These are phyloP conservation scores for Fraxinus platypoda DNA, from an alignment of 305 asterid species.

Conservation along the genomic window DNA sequence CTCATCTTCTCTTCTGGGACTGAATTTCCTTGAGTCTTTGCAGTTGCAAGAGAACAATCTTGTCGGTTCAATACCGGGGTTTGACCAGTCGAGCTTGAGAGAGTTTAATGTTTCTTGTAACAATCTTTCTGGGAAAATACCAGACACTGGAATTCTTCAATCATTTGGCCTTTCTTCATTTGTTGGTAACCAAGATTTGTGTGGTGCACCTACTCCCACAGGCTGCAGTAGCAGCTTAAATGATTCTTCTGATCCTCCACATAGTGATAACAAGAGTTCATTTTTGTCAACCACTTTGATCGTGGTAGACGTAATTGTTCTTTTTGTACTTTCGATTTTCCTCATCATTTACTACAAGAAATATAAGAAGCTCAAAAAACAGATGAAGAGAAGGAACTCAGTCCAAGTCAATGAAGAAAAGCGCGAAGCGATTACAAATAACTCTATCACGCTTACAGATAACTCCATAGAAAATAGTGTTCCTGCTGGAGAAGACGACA, in stretches of 20 bases:
- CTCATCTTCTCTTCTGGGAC: slow-evolving; percentile 41
- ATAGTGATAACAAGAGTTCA: slow-evolving; percentile 1
- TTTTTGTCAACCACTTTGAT: slow-evolving; percentile 31
- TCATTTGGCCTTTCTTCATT: slow-evolving; percentile 35
- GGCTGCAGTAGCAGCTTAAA: slow-evolving; percentile 23
- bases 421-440: slow-evolving; percentile 27
- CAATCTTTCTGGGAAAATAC: slow-evolving; percentile 53
- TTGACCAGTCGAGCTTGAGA: slow-evolving; percentile 45
- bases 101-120: slow-evolving; percentile 54
- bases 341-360: slow-evolving; percentile 53
- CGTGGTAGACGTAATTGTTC: slow-evolving; percentile 30
- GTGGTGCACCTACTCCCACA: slow-evolving; percentile 46
- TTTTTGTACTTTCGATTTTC: slow-evolving; percentile 46
- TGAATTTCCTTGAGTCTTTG: slow-evolving; percentile 46
- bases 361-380: slow-evolving; percentile 46
- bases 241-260: slow-evolving; percentile 23
- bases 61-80: slow-evolving; percentile 44
- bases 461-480: slow-evolving; percentile 19
- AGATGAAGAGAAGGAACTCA: slow-evolving; percentile 21
- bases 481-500: slow-evolving; percentile 30
- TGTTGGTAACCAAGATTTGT: slow-evolving; percentile 38
- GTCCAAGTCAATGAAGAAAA: slow-evolving; percentile 31
- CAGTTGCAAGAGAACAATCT: slow-evolving; percentile 50
- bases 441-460: slow-evolving; percentile 14
- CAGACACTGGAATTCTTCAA: slow-evolving; percentile 41